Percentiles rank a stretch among this genome's conserved stretches.
Conservation (phyloP, 129 eudicot species). For the Chrysanthemum seticuspe region DNA sequence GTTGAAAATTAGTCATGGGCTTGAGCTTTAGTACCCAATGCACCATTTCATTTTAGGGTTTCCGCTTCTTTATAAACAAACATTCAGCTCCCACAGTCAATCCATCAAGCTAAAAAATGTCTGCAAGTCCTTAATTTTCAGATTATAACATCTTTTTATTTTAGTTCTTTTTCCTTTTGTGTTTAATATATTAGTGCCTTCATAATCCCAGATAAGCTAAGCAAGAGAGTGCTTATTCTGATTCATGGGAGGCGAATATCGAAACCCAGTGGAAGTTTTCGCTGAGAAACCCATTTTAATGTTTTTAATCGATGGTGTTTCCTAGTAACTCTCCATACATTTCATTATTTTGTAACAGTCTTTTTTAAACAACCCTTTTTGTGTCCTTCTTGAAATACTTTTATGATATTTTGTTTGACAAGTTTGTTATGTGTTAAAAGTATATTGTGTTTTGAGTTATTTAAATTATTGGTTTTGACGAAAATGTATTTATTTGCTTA, state of each 20-base stretch:
- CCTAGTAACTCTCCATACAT: slow-evolving; percentile 56
- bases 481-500: too few species aligned
- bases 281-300: slow-evolving; percentile 42
- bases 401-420: too few species aligned
- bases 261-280: slow-evolving; percentile 42
- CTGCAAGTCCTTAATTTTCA: background rate
- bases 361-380: too few species aligned
- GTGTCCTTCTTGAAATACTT: too few species aligned
- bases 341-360: background rate
- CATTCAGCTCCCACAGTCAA: too few species aligned
- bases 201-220: slow-evolving; percentile 62
- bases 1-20: background rate
- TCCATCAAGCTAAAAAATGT: background rate
- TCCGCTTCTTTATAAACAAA: slow-evolving; percentile 1
- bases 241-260: slow-evolving; percentile 58
- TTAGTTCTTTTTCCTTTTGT: background rate
- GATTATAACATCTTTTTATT: background rate
- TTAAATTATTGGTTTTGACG: too few species aligned
- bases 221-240: slow-evolving; percentile 40
- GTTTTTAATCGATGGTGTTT: slow-evolving; percentile 32
- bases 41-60: slow-evolving; percentile 19
- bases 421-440: too few species aligned
- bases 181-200: slow-evolving; percentile 25
- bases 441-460: too few species aligned
- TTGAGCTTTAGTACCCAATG: background rate